Percentiles rank a stretch among this genome's conserved stretches.
phyloP scores from a whole-genome alignment of 495 filamentous ascomycete genomes.

The Xylaria curta region DNA sequence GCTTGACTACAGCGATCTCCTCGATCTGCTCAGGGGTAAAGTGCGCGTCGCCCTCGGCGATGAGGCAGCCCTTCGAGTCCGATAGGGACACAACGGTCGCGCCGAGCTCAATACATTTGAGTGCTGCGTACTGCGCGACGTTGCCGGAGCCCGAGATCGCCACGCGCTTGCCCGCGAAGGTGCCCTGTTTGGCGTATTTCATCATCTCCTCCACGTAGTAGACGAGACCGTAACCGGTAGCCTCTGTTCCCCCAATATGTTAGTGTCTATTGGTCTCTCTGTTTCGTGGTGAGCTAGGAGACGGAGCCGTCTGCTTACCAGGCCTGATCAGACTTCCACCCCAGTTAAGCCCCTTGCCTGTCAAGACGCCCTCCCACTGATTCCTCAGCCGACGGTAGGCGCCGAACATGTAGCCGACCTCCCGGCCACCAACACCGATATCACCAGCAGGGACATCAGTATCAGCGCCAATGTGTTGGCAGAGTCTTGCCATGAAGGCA shows the following conservation, averaged over 20 bases:
- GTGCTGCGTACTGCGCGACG: constrained; percentile 96
- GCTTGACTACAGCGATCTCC: constrained; percentile 82
- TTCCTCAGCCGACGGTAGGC: constrained; percentile 89
- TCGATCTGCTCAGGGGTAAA: constrained; percentile 81
- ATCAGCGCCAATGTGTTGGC: constrained; percentile 93
- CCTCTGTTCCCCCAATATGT: constrained; percentile 60
- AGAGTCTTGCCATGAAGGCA: constrained; percentile 93
- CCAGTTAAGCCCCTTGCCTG: constrained; percentile 92
- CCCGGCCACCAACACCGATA: constrained; percentile 87
- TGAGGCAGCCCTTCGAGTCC: constrained; percentile 84
- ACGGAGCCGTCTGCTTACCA: constrained; percentile 32
- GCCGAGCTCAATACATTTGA: constrained; percentile 96
- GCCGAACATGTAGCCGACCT: constrained; percentile 95
- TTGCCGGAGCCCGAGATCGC: constrained; percentile 98
- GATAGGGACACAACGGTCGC: constrained; percentile 92
- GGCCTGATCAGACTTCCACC: constrained; percentile 94
- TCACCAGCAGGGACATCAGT: constrained; percentile 96
- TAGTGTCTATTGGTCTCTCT: not conserved
- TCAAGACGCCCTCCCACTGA: constrained; percentile 91
- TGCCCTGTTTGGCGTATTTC: constrained; percentile 82
- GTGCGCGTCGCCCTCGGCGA: constrained; percentile 67
- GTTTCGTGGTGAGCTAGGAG: not conserved
- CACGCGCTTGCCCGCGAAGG: constrained; percentile 89
- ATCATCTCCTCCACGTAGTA: constrained; percentile 99
- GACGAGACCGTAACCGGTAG: constrained; percentile 94